phyloP scores from a whole-genome alignment of 106 monocot species.

The Dioscorea alata region DNA sequence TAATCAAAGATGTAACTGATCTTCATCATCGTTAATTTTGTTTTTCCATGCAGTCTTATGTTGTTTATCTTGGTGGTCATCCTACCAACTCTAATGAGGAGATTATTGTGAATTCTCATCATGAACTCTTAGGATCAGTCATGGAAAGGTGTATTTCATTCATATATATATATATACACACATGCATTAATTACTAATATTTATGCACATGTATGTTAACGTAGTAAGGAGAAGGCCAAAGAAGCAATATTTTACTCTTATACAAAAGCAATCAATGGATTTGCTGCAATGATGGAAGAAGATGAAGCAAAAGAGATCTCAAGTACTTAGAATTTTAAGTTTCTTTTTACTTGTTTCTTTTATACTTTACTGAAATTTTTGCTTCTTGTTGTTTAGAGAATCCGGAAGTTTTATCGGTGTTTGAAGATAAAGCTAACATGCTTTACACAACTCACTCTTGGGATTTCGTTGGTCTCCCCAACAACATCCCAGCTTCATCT shows the following conservation, averaged over 20 bases:
- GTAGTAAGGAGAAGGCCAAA: constrained; percentile 25
- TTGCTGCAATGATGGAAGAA: constrained; percentile 36
- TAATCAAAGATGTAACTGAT: no score
- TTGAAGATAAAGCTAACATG: constrained; percentile 14
- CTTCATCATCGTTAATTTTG: no score
- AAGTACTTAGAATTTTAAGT: constrained; percentile 4
- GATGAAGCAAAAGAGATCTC: constrained; percentile 23
- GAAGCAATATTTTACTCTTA: constrained; percentile 38
- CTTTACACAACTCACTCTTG: constrained; percentile 47
- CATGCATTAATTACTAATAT: no score
- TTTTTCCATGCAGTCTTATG: no score
- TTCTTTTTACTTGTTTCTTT: background rate
- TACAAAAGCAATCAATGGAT: constrained; percentile 27
- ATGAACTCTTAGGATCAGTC: no score
- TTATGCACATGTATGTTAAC: no score
- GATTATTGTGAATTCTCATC: no score
- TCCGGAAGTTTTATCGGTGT: constrained; percentile 28
- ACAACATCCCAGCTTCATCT: constrained; percentile 4
- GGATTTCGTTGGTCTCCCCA: constrained; percentile 28
- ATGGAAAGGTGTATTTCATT: no score
- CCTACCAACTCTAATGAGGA: no score
- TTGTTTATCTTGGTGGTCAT: no score
- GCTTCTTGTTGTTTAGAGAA: constrained; percentile 10
- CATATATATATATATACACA: no score
- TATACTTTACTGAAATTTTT: background rate